phyloP scores from a whole-genome alignment of 345 rosid genomes.

The Syzygium grande region DNA sequence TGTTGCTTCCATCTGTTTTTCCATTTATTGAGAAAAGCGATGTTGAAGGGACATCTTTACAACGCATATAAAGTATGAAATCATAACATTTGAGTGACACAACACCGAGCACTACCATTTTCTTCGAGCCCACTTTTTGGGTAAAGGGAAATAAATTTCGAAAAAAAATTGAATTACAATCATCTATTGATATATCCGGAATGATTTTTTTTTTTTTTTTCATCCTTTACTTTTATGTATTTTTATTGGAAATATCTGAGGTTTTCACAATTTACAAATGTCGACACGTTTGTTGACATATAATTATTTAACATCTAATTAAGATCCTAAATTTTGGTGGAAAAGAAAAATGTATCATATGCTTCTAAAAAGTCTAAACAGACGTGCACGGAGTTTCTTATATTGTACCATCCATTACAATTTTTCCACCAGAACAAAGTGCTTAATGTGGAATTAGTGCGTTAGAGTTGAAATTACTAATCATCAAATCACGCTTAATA shows the following conservation, averaged over 20 bases:
- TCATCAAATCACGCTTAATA: not conserved
- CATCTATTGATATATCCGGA: not conserved
- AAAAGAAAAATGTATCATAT: not conserved
- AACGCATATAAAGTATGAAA: not conserved
- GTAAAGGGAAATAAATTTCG: not conserved
- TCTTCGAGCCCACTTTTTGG: not conserved
- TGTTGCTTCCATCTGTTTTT: not conserved
- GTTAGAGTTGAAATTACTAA: not conserved
- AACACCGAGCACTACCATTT: not conserved
- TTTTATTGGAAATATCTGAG: not conserved
- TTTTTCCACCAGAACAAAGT: not conserved
- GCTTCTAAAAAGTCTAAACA: not conserved
- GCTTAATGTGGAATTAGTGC: not conserved
- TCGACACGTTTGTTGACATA: rapidly evolving
- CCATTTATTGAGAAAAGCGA: not conserved
- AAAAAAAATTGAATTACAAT: not conserved
- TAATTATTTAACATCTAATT: not conserved
- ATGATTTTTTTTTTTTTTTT: not conserved
- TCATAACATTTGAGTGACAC: not conserved
- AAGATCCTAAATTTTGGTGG: not conserved
- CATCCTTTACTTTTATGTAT: not conserved
- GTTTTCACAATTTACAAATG: not conserved
- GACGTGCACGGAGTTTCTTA: not conserved
- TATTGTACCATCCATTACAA: not conserved
- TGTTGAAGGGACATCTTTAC: not conserved